Percentiles rank a stretch among this genome's conserved stretches.
phyloP scores from a whole-genome alignment of 2,329 filamentous ascomycete species.

The Sphaerulina musiva region DNA sequence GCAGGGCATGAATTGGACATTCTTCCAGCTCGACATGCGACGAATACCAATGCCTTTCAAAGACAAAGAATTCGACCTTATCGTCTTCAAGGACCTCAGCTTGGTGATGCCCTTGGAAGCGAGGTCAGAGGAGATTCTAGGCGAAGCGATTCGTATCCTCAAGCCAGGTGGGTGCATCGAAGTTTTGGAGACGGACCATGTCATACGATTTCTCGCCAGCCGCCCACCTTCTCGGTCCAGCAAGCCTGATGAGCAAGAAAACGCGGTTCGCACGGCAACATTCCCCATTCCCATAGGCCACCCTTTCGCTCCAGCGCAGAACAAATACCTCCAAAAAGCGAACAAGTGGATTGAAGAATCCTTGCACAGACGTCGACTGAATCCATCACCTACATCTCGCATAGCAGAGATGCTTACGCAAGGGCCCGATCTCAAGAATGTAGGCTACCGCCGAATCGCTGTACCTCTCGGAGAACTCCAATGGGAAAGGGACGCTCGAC shows the following conservation, averaged over 20 bases:
- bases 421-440: constrained; percentile 66
- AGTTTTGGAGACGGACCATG: constrained; percentile 83
- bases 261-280: constrained; percentile 64
- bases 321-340: constrained; percentile 74
- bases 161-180: constrained; percentile 74
- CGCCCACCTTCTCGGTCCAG: constrained; percentile 54
- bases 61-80: constrained; percentile 73
- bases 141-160: constrained; percentile 71
- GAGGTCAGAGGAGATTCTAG: constrained; percentile 52
- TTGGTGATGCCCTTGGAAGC: constrained; percentile 56
- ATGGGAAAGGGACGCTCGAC: constrained; percentile 69
- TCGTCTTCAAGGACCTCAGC: constrained; percentile 80
- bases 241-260: constrained; percentile 56
- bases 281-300: constrained; percentile 79
- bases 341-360: constrained; percentile 75
- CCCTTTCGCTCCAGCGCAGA: constrained; percentile 71
- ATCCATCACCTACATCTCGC: constrained; percentile 69
- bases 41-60: constrained; percentile 69
- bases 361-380: constrained; percentile 63
- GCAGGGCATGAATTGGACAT: constrained; percentile 78
- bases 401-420: constrained; percentile 73
- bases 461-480: constrained; percentile 77
- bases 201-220: constrained; percentile 75
- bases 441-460: constrained; percentile 71
- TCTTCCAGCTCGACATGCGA: constrained; percentile 80